A percentile compares a stretch with the other conserved stretches of the same genome.
phyloP scores from a whole-genome alignment of 441 rosid species.

The Erodium trifolium region DNA sequence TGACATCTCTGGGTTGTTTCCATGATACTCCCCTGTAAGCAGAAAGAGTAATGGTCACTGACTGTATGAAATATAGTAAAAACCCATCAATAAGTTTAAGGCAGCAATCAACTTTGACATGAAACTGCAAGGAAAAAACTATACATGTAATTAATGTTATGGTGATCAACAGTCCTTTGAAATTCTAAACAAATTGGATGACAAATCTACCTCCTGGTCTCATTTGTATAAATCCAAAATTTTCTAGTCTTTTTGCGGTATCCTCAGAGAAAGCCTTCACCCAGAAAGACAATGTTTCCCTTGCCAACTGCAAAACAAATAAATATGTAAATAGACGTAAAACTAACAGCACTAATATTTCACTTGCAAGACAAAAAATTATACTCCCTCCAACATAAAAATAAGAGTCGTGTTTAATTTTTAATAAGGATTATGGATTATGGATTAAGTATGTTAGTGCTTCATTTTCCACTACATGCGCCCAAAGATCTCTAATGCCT shows the following conservation, averaged over 20 bases:
- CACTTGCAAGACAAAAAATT: neutral
- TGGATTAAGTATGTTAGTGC: too few species aligned
- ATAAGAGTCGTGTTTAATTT: too few species aligned
- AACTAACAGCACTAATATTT: neutral
- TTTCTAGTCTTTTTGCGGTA: conserved; percentile 96
- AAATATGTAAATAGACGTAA: conserved; percentile 10
- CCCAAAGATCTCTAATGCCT: too few species aligned
- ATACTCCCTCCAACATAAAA: too few species aligned
- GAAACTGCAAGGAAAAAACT: neutral
- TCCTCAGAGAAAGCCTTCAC: conserved; percentile 98
- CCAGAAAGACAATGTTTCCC: conserved; percentile 97
- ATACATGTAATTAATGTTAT: neutral
- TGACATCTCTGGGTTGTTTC: conserved; percentile 98
- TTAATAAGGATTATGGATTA: too few species aligned
- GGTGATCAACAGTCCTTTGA: neutral
- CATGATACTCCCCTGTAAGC: conserved; percentile 84
- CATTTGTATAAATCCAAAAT: conserved; percentile 87
- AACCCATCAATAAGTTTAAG: neutral
- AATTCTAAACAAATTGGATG: conserved; percentile 10
- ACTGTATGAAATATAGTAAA: neutral
- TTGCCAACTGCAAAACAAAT: conserved; percentile 63
- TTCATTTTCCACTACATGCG: too few species aligned
- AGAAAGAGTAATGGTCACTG: conserved; percentile 13
- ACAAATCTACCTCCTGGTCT: conserved; percentile 85
- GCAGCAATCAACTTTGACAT: conserved; percentile 2